A percentile compares a stretch with the other conserved stretches of the same genome.
These are phyloP conservation scores for Furcasterigmium furcatum DNA, from an alignment of 2,329 filamentous ascomycete species.

Conservation along the genomic window DNA sequence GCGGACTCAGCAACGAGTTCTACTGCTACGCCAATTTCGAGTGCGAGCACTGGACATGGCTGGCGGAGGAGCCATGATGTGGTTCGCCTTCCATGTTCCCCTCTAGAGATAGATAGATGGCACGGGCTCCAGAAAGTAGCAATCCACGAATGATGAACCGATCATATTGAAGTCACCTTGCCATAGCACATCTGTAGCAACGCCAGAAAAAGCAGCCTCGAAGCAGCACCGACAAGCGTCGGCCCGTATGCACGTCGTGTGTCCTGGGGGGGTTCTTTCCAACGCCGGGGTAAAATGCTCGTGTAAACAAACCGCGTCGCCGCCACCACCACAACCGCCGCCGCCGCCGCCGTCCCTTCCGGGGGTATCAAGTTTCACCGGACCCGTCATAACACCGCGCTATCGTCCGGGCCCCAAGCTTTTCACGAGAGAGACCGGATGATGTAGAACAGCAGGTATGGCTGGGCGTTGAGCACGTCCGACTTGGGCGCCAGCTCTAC, in stretches of 20 bases:
- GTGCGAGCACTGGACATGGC: slow-evolving; percentile 48
- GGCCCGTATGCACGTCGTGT: neutral
- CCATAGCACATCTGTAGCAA: no score
- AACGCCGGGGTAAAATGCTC: slow-evolving; percentile 12
- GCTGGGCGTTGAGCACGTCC: slow-evolving; percentile 81
- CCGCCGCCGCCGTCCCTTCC: no score
- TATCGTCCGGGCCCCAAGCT: no score
- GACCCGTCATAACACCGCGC: no score
- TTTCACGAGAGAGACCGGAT: slow-evolving; percentile 59
- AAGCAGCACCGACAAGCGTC: no score
- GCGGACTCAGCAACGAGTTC: slow-evolving; percentile 77
- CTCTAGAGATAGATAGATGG: slow-evolving; percentile 10
- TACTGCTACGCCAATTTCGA: slow-evolving; percentile 78
- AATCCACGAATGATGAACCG: neutral
- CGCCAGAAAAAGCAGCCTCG: no score
- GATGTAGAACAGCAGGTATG: slow-evolving; percentile 88
- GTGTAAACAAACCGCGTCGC: no score
- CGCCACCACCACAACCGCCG: no score
- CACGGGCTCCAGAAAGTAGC: neutral
- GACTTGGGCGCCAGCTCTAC: slow-evolving; percentile 81
- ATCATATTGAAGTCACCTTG: no score
- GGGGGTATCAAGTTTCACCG: no score
- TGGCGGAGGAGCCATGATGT: no score
- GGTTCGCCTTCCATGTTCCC: slow-evolving; percentile 5
- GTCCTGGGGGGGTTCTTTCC: slow-evolving; percentile 7